These are phyloP conservation scores for Pinus tabuliformis DNA, from an alignment of 75 land plant species.

Conservation along the genomic window DNA sequence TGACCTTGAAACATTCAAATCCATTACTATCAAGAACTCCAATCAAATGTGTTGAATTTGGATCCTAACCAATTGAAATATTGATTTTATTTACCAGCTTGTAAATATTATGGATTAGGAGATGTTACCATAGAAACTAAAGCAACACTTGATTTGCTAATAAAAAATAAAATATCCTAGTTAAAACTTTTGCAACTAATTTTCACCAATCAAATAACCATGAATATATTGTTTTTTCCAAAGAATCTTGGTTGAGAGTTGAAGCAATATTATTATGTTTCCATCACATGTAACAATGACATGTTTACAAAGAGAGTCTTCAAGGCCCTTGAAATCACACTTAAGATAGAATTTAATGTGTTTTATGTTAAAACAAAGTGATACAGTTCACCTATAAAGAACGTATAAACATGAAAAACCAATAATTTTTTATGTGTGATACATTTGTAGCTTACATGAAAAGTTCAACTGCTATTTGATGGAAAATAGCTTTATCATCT, in stretches of 20 bases:
- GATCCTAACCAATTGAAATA: constrained; percentile 93
- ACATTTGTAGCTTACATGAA: constrained; percentile 40
- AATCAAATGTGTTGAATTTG: constrained; percentile 72
- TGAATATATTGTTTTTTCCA: constrained; percentile 95
- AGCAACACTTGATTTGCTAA: not conserved
- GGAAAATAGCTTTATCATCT: constrained; percentile 58
- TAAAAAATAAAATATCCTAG: not conserved
- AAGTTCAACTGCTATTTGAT: constrained; percentile 66
- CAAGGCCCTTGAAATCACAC: constrained; percentile 72
- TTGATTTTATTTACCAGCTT: constrained; percentile 93
- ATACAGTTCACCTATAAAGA: not conserved
- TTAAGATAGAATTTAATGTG: constrained; percentile 21
- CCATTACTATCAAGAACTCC: constrained; percentile 99
- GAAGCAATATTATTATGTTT: constrained; percentile 72
- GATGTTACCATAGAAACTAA: not conserved
- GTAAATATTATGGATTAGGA: constrained; percentile 3
- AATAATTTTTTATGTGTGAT: not conserved
- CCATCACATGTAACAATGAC: constrained; percentile 93
- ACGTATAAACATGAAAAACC: not conserved
- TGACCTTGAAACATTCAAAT: constrained; percentile 93
- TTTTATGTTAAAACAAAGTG: not conserved
- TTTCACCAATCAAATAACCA: constrained; percentile 77
- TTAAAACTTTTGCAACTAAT: not conserved
- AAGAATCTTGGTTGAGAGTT: constrained; percentile 80
- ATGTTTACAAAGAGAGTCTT: constrained; percentile 73